Base-by-base conservation (phyloP, 441 rosid genomes). In the Adansonia grandidieri region DNA sequence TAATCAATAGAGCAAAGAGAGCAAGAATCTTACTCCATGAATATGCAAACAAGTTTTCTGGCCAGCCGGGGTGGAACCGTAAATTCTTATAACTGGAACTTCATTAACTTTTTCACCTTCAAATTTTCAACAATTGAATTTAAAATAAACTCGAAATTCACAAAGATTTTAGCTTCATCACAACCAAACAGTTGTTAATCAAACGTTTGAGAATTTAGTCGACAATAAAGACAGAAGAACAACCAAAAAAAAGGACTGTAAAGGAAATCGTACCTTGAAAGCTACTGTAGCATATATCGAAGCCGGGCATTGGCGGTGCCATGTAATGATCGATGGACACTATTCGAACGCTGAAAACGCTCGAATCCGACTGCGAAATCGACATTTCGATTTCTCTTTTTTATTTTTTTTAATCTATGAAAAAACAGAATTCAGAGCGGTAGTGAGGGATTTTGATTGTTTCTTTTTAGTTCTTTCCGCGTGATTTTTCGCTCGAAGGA, bases 11-110 rank as follows among this genome's bases (percentile, higher is more conserved):
- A 68, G 19, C 32, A n/a, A 70, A 60, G 32, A 42, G 51, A 78
- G 13, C 8, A 71, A 58, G 6, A 48, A 75, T 56, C 86, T 82
- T 83, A 91, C 97, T 69, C 87, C 79, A 80, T 94, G 99, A 85
- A 96, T 81, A 77, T 96, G 99, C 87, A 96, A 85, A 83, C 99
- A 96, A 77, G 97, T 89, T 87, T 96, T 96, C 81, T 94, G 97
- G 78, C 97, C 98, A 76, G 92, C 88, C 51, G 96, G 97, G 28
- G 97, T 96, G 9, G 99, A 91, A 22, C 98, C 99, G 84, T 92
- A 94, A 62, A 94, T 78, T 84, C 99, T 89, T 54, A 96, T 85
- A 42, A 94, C 92, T 8, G 99, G 99, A 56, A 96, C 97, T 86
- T 91, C 96, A 1, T 86, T 91, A 80, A 91, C 95, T 74, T 87